Evolutionary conservation across 164 flowering plant genomes (phyloP), one percentile per base, ranked within the genome.

Genomic region (Vitis riparia): DNA sequence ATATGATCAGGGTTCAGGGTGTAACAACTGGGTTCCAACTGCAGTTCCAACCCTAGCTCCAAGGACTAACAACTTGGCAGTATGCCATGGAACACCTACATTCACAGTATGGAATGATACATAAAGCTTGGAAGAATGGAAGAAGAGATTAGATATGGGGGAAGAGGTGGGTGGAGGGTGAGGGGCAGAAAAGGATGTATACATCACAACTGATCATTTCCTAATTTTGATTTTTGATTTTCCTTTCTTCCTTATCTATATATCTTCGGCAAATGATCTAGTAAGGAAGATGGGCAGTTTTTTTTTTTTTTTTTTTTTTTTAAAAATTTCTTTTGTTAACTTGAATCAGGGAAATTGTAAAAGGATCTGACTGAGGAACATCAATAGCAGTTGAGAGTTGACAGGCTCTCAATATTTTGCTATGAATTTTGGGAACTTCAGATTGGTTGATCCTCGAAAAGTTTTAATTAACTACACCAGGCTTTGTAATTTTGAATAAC

Each of bases 41-140:
- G 83, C 85, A 8, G 81, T 87, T 50, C 92, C 84, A 32, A 59
- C 82, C 0, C 64, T 81, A 2, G 77, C 77, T 1, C 83, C 79
- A 14, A 79, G 85, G 75, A 49, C 88, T 3, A 80, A 50, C 67
- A 76, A 44, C 65, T 63, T 80, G 70, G 82, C 84, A 0, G 75
- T 80, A 30, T 79, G 87, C 60, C 85, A 78, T 61, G 88, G 81
- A 57, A 76, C 84, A 37, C 88, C 83, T 8, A 61, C 82, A 17
- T 88, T 85, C 78, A 80, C 87, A 0, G 86, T 85, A 1, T 88
- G 92, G 94, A 87, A 85, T 73, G 92, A 90, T 57, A 67, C 86
- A 23, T 85, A 79, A 65, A n/a, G 14, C 47, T 8, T 14, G 9
- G 11, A 5, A 52, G 15, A 8, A 37, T 48, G 30, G 37, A 61